Evolutionary conservation across 306 rosid species (phyloP).

Genomic region (Canavalia ensiformis): DNA sequence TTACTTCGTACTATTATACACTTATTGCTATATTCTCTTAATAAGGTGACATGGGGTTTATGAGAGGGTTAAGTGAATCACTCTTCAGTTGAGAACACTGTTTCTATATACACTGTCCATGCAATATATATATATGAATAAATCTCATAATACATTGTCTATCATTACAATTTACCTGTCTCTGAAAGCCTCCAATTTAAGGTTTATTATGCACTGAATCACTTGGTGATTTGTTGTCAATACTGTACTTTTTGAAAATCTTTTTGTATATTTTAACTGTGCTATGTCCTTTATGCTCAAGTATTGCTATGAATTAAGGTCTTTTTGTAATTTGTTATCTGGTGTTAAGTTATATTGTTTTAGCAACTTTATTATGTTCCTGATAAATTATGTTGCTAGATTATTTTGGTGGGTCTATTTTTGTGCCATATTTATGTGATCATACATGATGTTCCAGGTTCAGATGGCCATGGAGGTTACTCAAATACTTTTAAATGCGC

Average conservation of each 20-base stretch:
- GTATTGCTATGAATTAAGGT: neutral
- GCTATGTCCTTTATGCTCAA: neutral
- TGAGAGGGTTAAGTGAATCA: neutral
- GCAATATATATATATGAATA: neutral
- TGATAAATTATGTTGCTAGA: no score
- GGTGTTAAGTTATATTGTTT: no score
- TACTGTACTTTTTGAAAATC: neutral
- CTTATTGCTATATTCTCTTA: neutral
- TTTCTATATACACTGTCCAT: neutral
- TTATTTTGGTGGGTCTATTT: no score
- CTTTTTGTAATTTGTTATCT: no score
- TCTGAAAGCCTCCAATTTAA: neutral
- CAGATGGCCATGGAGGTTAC: conserved; percentile 92
- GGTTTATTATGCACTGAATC: neutral
- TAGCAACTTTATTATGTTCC: no score
- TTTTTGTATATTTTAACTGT: neutral
- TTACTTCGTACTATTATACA: neutral
- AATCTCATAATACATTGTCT: neutral
- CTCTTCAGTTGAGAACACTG: neutral
- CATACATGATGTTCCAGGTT: conserved; percentile 45
- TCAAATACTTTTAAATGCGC: conserved; percentile 90
- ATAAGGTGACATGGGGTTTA: neutral
- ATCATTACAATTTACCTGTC: neutral
- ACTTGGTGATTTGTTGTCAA: neutral
- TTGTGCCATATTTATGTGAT: neutral